These are phyloP conservation scores for Penicillium coffeae DNA, from an alignment of 495 filamentous ascomycete genomes.

Conservation along the genomic window DNA sequence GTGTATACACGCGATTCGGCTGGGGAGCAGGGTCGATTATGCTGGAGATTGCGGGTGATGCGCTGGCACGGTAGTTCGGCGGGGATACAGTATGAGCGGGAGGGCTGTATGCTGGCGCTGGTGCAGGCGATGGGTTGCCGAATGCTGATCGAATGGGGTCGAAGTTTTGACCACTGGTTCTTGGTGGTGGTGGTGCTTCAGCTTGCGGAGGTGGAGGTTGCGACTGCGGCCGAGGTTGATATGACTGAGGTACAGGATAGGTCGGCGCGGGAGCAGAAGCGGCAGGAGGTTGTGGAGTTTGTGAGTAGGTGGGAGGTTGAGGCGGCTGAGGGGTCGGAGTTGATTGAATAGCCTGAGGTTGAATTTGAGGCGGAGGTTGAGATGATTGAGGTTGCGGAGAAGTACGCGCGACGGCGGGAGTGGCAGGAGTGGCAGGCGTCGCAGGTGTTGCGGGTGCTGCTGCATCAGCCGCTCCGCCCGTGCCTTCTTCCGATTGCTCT, in stretches of 20 bases:
- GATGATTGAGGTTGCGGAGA: slow-evolving; percentile 5
- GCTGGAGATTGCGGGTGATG: slow-evolving; percentile 85
- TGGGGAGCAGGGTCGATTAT: slow-evolving; percentile 72
- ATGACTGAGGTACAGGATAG: slow-evolving; percentile 18
- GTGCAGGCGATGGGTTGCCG: slow-evolving; percentile 56
- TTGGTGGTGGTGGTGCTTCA: slow-evolving; percentile 21
- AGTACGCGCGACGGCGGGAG: neutral
- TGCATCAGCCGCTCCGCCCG: slow-evolving; percentile 10
- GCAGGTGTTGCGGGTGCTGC: slow-evolving; percentile 11
- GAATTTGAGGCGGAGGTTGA: slow-evolving; percentile 10
- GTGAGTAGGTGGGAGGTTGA: slow-evolving; percentile 8
- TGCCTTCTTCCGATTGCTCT: slow-evolving; percentile 25
- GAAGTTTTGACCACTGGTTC: slow-evolving; percentile 73
- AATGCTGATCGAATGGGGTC: slow-evolving; percentile 76
- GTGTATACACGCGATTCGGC: slow-evolving; percentile 32
- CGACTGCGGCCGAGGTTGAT: slow-evolving; percentile 35
- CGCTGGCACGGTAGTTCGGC: slow-evolving; percentile 65
- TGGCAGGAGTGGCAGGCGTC: slow-evolving; percentile 7
- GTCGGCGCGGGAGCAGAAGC: slow-evolving; percentile 7
- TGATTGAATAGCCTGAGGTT: slow-evolving; percentile 19
- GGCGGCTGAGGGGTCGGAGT: slow-evolving; percentile 6
- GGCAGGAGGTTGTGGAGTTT: slow-evolving; percentile 16
- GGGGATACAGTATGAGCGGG: slow-evolving; percentile 31
- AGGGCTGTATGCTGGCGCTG: slow-evolving; percentile 48
- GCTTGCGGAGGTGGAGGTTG: slow-evolving; percentile 36